These are phyloP conservation scores for Closterium sp. DNA, from an alignment of 139 green algal genomes.

Conservation along the genomic window DNA sequence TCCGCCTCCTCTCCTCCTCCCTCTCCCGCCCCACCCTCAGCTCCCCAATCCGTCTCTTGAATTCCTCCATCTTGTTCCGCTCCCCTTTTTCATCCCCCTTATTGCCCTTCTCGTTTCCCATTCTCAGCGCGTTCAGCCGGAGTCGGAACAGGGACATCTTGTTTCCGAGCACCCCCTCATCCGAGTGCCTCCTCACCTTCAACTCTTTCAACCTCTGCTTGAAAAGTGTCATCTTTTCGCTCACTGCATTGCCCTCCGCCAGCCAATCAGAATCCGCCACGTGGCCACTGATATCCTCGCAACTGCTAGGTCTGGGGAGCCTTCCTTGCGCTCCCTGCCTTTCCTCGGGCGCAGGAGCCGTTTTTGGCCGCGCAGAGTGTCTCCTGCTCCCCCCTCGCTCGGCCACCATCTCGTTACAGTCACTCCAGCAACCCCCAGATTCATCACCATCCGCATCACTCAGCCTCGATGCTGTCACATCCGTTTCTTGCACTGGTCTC, in stretches of 20 bases:
- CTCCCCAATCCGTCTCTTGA: not conserved
- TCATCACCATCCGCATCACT: not conserved
- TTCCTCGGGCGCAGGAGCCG: not conserved
- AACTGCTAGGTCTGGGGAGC: not conserved
- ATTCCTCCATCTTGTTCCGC: not conserved
- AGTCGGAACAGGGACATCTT: not conserved
- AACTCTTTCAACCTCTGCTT: not conserved
- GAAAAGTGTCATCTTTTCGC: not conserved
- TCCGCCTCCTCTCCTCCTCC: not conserved
- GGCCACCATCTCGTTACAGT: not conserved
- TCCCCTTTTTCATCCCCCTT: not conserved
- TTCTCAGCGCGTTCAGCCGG: not conserved
- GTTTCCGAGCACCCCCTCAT: not conserved
- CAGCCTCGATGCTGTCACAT: not conserved
- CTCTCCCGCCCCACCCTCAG: not conserved
- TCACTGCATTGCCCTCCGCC: not conserved
- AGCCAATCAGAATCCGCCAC: not conserved
- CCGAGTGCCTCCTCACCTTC: not conserved
- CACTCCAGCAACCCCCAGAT: not conserved
- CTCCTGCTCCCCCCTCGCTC: not conserved
- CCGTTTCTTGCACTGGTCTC: not conserved
- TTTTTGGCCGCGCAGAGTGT: not conserved
- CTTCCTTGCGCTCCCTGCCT: not conserved
- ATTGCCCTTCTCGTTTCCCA: not conserved
- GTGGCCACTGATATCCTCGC: not conserved